Conservation (phyloP, 768 basidiomycete genomes). For the Podaxis pistillaris region DNA sequence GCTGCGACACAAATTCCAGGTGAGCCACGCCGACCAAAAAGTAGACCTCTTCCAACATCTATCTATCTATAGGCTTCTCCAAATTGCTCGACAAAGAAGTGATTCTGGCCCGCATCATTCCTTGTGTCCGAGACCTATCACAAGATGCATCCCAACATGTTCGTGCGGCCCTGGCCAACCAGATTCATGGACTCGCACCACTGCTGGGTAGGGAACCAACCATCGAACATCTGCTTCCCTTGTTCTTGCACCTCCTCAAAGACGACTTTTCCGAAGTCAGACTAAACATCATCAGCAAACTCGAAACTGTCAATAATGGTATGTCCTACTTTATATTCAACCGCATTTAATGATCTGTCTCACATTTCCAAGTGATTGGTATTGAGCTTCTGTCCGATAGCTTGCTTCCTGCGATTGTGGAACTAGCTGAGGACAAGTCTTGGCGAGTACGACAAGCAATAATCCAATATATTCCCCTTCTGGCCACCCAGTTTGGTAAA, state of each 20-base stretch:
- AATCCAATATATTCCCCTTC: conserved; percentile 99
- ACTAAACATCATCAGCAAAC: conserved; percentile 96
- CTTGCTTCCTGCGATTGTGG: conserved; percentile 95
- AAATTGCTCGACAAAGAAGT: conserved; percentile 92
- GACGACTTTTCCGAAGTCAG: conserved; percentile 99
- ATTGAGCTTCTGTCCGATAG: conserved; percentile 93
- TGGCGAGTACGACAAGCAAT: conserved; percentile 99
- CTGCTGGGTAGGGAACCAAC: conserved; percentile 91
- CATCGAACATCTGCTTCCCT: conserved; percentile 92
- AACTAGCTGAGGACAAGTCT: conserved; percentile 98
- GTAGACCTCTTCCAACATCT: conserved; percentile 5
- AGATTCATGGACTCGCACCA: conserved; percentile 95
- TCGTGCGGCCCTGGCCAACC: conserved; percentile 91
- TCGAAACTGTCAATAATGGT: conserved; percentile 95
- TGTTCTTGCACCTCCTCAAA: conserved; percentile 95
- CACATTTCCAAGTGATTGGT: conserved; percentile 75
- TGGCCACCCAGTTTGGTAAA: conserved; percentile 96
- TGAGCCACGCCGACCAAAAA: conserved; percentile 30
- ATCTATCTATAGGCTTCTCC: conserved; percentile 69
- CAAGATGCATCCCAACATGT: conserved; percentile 97
- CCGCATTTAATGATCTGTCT: conserved; percentile 19
- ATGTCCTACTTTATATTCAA: conserved; percentile 24
- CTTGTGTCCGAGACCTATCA: conserved; percentile 91
- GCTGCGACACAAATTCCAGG: conserved; percentile 97
- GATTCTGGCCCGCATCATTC: conserved; percentile 88